Evolutionary conservation across 2,329 filamentous ascomycete genomes (phyloP).

Genomic region (Sclerotinia glacialis): DNA sequence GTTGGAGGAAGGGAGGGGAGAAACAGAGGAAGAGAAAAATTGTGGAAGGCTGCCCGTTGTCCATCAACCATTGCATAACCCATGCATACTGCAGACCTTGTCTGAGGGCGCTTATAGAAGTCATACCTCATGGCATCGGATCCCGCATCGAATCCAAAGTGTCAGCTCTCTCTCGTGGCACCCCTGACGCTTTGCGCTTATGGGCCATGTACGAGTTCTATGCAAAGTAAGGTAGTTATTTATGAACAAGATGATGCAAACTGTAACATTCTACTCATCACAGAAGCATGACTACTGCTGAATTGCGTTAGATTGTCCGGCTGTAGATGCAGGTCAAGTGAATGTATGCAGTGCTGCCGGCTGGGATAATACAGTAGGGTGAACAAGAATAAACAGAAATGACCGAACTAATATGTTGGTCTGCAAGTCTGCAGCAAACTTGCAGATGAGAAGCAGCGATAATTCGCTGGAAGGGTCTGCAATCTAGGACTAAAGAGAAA

Average conservation of each 20-base stretch:
- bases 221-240: conserved; percentile 20
- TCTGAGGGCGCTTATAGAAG: conserved; percentile 23
- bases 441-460: conserved; percentile 15
- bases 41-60: conserved; percentile 20
- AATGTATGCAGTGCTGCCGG: conserved; percentile 8
- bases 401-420: conserved; percentile 14
- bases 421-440: conserved; percentile 14
- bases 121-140: conserved; percentile 21
- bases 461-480: conserved; percentile 21
- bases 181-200: conserved; percentile 23
- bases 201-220: conserved; percentile 13
- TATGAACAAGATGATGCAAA: conserved; percentile 23
- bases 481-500: conserved; percentile 16
- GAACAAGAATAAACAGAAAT: conserved; percentile 20
- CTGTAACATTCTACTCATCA: conserved; percentile 17
- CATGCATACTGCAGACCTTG: conserved; percentile 22
- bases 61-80: conserved; percentile 20
- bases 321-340: conserved; percentile 19
- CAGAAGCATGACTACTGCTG: conserved; percentile 7
- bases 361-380: conserved; percentile 11
- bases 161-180: conserved; percentile 24
- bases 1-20: conserved; percentile 23
- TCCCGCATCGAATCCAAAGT: conserved; percentile 21
- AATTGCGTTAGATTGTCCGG: conserved; percentile 15
- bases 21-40: conserved; percentile 14